A percentile compares a stretch with the other conserved stretches of the same genome.
Conservation (phyloP, 305 asterid species). For the Fraxinus dipetala region DNA sequence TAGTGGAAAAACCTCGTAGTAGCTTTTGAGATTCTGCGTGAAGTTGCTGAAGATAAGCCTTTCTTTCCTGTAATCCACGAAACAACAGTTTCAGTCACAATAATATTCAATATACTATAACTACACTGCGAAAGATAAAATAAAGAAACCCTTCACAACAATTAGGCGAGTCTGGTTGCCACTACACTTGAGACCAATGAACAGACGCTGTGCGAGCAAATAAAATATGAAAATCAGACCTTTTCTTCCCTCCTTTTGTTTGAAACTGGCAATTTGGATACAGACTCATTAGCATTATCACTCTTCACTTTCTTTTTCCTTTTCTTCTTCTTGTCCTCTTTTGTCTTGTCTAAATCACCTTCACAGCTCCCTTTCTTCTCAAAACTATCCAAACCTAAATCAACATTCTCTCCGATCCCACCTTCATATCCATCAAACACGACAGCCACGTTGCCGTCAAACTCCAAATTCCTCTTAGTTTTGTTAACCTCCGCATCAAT, state of each 20-base stretch:
- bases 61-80: constrained; percentile 54
- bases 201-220: background rate
- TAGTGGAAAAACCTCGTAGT: constrained; percentile 54
- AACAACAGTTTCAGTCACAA: constrained; percentile 12
- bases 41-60: constrained; percentile 58
- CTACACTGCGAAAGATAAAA: background rate
- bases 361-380: constrained; percentile 22
- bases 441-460: constrained; percentile 35
- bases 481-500: constrained; percentile 28
- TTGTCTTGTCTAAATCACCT: constrained; percentile 25
- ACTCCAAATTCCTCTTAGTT: constrained; percentile 54
- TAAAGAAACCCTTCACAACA: background rate
- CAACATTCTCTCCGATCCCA: constrained; percentile 19
- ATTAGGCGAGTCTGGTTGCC: background rate
- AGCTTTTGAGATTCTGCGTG: constrained; percentile 89
- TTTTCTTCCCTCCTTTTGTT: constrained; percentile 64
- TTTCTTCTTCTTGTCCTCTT: constrained; percentile 30
- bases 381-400: constrained; percentile 27
- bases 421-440: constrained; percentile 18
- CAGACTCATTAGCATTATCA: constrained; percentile 26
- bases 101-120: constrained; percentile 3
- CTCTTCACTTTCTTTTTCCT: constrained; percentile 39
- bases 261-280: constrained; percentile 26
- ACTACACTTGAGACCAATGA: background rate
- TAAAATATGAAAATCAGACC: constrained; percentile 34